Evolutionary conservation across 495 filamentous ascomycete species (phyloP).

Genomic region (Hyaloscypha variabilis): DNA sequence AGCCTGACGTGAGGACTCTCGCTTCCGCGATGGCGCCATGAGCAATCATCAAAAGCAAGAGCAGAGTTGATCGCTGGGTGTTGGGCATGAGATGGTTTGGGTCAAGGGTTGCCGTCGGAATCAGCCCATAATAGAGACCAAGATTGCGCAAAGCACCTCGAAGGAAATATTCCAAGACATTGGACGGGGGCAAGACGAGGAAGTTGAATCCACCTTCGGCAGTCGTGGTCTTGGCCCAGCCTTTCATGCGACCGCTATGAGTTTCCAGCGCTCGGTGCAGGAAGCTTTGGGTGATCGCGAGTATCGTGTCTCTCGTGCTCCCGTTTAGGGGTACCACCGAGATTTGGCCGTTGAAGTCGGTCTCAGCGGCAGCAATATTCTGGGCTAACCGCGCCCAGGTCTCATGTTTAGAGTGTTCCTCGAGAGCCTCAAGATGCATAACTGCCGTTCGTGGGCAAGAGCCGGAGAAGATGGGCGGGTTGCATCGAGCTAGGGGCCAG

Average conservation of each 20-base stretch:
- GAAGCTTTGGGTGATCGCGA: conserved; percentile 65
- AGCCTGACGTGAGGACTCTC: conserved; percentile 58
- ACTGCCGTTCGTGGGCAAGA: conserved; percentile 59
- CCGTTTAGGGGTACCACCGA: conserved; percentile 48
- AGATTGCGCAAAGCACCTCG: conserved; percentile 59
- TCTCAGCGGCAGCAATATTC: conserved; percentile 22
- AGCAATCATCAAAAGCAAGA: conserved; percentile 67
- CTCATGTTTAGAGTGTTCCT: conserved; percentile 58
- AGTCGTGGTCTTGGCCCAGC: conserved; percentile 35
- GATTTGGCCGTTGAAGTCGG: conserved; percentile 36
- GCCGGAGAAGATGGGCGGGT: conserved; percentile 48
- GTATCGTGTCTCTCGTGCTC: conserved; percentile 60
- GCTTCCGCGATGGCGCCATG: conserved; percentile 63
- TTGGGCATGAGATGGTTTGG: conserved; percentile 61
- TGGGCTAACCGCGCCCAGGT: conserved; percentile 47
- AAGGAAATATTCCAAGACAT: conserved; percentile 63
- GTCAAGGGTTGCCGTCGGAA: conserved; percentile 53
- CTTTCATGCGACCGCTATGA: conserved; percentile 46
- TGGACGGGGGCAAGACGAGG: conserved; percentile 58
- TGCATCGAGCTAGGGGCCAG: conserved; percentile 62
- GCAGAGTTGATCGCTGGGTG: conserved; percentile 58
- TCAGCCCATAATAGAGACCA: conserved; percentile 59
- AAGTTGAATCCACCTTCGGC: conserved; percentile 49
- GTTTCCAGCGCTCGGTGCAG: conserved; percentile 64
- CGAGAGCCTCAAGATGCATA: conserved; percentile 59